phyloP scores from a whole-genome alignment of 2,329 filamentous ascomycete species.

The Apiospora marii region DNA sequence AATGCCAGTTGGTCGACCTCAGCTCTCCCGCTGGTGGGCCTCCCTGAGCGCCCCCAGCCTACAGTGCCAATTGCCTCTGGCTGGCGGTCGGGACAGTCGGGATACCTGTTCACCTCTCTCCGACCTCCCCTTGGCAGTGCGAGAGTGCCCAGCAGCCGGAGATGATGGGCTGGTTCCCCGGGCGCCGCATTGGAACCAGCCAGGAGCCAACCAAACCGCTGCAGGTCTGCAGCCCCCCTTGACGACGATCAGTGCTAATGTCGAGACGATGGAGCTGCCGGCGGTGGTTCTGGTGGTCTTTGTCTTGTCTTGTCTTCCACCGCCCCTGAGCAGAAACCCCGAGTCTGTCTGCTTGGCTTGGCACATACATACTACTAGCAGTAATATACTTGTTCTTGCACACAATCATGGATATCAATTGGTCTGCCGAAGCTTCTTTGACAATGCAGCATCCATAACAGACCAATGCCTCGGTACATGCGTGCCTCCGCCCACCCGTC shows the following conservation, averaged over 20 bases:
- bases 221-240: slow-evolving; percentile 1
- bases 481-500: no score
- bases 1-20: not conserved
- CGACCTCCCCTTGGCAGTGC: not conserved
- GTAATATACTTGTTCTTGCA: no score
- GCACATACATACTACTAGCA: no score
- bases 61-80: not conserved
- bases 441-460: no score
- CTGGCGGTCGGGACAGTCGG: not conserved
- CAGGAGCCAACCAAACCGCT: not conserved
- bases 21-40: not conserved
- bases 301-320: not conserved
- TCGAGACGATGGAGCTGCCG: not conserved
- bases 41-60: not conserved
- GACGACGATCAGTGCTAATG: slow-evolving; percentile 8
- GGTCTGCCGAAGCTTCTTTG: no score
- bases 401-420: no score
- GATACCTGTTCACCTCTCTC: slow-evolving; percentile 3
- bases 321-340: not conserved
- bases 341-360: not conserved
- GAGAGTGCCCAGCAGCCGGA: not conserved
- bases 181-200: slow-evolving; percentile 1
- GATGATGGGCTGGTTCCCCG: slow-evolving; percentile 15
- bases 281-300: not conserved
- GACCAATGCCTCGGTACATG: no score